Evolutionary conservation across 257 asterid species (phyloP).

Genomic region (Mentha longifolia): DNA sequence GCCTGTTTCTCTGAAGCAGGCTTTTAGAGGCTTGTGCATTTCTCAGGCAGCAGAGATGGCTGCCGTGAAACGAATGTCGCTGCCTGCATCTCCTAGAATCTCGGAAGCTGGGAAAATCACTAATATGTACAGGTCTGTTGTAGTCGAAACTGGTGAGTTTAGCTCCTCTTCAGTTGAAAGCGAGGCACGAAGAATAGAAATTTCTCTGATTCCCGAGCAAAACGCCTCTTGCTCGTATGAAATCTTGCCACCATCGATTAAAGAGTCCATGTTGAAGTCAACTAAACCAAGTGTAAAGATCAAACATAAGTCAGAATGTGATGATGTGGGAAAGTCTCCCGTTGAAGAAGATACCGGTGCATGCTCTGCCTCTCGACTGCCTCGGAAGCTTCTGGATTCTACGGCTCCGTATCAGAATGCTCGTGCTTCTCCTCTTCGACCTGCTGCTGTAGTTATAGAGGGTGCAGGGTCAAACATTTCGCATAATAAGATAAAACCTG

Average conservation of each 20-base stretch:
- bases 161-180: slow-evolving; percentile 34
- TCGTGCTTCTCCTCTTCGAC: slow-evolving; percentile 27
- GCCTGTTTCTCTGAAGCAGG: slow-evolving; percentile 87
- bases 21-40: slow-evolving; percentile 89
- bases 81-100: slow-evolving; percentile 76
- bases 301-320: slow-evolving; percentile 27
- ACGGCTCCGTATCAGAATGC: slow-evolving; percentile 16
- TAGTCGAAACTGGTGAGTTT: slow-evolving; percentile 51
- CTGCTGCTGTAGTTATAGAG: slow-evolving; percentile 11
- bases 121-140: slow-evolving; percentile 55
- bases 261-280: slow-evolving; percentile 40
- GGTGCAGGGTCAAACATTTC: slow-evolving; percentile 28
- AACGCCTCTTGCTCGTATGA: slow-evolving; percentile 43
- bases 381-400: slow-evolving; percentile 33
- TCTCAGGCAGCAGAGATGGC: slow-evolving; percentile 98
- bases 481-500: slow-evolving; percentile 35
- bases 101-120: slow-evolving; percentile 63
- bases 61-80: slow-evolving; percentile 65
- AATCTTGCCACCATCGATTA: slow-evolving; percentile 26
- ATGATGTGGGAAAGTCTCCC: slow-evolving; percentile 23
- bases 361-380: slow-evolving; percentile 15
- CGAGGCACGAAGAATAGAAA: slow-evolving; percentile 42
- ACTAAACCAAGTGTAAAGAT: slow-evolving; percentile 32
- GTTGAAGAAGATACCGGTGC: slow-evolving; percentile 24
- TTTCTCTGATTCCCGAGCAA: slow-evolving; percentile 52